A percentile compares a stretch with the other conserved stretches of the same genome.
Evolutionary conservation across 805 yeast species (phyloP).

Genomic region (Starmerella floricola): DNA sequence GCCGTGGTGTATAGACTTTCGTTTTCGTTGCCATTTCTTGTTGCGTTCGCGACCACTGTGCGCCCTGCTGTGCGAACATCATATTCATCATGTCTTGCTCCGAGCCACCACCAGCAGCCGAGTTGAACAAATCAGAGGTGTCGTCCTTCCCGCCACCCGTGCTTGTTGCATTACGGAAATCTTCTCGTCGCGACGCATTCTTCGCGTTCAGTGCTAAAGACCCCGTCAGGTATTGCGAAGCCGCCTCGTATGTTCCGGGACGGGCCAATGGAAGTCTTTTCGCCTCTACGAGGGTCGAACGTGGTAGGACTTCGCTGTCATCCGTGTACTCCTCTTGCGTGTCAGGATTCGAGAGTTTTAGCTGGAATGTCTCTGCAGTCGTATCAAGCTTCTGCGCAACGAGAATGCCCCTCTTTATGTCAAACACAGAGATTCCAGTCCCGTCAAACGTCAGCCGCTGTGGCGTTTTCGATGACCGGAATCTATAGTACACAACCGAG

Average conservation of each 20-base stretch:
- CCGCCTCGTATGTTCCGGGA: constrained; percentile 37
- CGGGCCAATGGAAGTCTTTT: constrained; percentile 60
- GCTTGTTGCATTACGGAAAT: constrained; percentile 23
- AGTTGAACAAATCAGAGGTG: neutral
- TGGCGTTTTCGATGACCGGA: constrained; percentile 69
- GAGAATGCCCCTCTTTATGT: constrained; percentile 81
- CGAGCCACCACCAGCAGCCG: constrained; percentile 6
- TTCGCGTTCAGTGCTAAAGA: constrained; percentile 26
- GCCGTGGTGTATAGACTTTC: constrained; percentile 40
- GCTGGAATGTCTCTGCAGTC: constrained; percentile 66
- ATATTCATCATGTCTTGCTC: constrained; percentile 57
- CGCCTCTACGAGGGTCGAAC: constrained; percentile 75
- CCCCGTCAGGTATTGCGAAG: constrained; percentile 49
- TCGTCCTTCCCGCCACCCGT: constrained; percentile 9
- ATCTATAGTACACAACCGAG: constrained; percentile 75
- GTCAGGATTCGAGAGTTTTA: constrained; percentile 59
- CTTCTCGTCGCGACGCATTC: constrained; percentile 29
- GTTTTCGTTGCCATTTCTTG: constrained; percentile 79
- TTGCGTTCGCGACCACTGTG: constrained; percentile 91
- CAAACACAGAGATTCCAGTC: constrained; percentile 91
- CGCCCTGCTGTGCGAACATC: constrained; percentile 88
- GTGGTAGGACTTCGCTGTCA: constrained; percentile 81
- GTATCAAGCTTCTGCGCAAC: constrained; percentile 66
- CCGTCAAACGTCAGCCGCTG: constrained; percentile 84
- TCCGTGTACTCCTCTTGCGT: constrained; percentile 66